Evolutionary conservation across 148 eudicot species (phyloP).

Genomic region (Linanthus parryae): DNA sequence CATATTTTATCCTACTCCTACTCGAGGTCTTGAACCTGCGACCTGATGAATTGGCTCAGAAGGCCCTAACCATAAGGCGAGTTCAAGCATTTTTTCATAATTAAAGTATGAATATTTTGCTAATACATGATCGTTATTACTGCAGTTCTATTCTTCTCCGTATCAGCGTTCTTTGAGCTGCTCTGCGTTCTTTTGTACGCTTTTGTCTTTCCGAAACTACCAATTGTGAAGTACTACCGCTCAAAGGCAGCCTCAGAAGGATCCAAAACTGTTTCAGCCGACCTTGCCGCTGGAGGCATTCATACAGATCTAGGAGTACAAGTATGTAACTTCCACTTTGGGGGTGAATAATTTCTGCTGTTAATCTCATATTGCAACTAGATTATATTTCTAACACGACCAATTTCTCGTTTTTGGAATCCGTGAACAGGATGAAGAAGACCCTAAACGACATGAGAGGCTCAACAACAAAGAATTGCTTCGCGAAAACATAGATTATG

Average conservation of each 20-base stretch:
- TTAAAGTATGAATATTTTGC: too few relatives aligned
- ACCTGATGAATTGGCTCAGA: too few relatives aligned
- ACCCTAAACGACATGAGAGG: slow-evolving; percentile 15
- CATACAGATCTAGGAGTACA: slow-evolving; percentile 2
- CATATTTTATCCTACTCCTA: too few relatives aligned
- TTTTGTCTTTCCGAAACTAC: slow-evolving; percentile 38
- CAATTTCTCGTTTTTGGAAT: too few relatives aligned
- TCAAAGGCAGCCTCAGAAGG: slow-evolving; percentile 49
- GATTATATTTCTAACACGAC: too few relatives aligned
- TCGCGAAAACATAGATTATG: slow-evolving; percentile 37
- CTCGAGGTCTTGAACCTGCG: too few relatives aligned
- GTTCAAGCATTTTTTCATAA: too few relatives aligned
- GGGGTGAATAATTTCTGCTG: too few relatives aligned
- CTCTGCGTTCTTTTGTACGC: slow-evolving; percentile 38
- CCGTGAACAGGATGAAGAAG: slow-evolving; percentile 21
- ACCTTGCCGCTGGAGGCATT: slow-evolving; percentile 47
- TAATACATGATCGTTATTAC: too few relatives aligned
- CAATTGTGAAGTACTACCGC: slow-evolving; percentile 43
- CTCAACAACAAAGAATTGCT: slow-evolving; percentile 34
- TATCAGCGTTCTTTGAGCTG: slow-evolving; percentile 32
- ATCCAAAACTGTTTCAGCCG: slow-evolving; percentile 46
- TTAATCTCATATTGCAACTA: too few relatives aligned
- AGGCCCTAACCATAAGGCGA: too few relatives aligned
- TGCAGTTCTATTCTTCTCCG: slow-evolving; percentile 46
- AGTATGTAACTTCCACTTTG: too few relatives aligned